Evolutionary conservation across 2,329 filamentous ascomycete genomes (phyloP).

Genomic region (Colletotrichum australisinense): DNA sequence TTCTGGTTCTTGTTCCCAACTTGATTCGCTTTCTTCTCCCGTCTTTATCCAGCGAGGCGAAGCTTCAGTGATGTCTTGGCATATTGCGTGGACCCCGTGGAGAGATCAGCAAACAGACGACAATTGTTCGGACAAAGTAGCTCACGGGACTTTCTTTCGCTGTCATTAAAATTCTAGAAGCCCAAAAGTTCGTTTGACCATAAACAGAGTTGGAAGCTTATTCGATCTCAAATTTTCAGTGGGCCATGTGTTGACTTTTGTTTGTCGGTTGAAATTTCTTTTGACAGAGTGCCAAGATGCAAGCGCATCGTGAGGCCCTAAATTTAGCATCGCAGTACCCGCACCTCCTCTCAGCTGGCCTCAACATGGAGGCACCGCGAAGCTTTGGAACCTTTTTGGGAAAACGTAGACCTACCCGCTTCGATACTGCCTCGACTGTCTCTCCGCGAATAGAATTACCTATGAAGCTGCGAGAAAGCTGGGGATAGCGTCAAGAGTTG

Average conservation of each 20-base stretch:
- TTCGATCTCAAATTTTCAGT: neutral
- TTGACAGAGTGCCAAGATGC: constrained; percentile 4
- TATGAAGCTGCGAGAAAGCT: neutral
- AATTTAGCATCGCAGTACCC: constrained; percentile 25
- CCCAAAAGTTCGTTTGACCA: neutral
- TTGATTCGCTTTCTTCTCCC: neutral
- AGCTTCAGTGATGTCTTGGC: constrained; percentile 12
- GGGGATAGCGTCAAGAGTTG: neutral
- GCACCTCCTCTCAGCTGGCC: constrained; percentile 7
- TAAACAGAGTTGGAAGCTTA: neutral
- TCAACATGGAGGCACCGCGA: neutral
- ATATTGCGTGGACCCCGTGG: neutral
- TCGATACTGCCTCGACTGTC: neutral
- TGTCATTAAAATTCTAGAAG: neutral
- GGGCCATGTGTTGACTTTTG: neutral
- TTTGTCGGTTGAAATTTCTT: neutral
- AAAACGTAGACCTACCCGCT: neutral
- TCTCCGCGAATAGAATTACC: too few species aligned
- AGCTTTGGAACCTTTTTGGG: neutral
- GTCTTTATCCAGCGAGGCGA: constrained; percentile 1
- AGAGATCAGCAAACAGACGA: constrained; percentile 12
- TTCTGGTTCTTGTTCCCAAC: neutral
- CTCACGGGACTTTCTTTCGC: neutral
- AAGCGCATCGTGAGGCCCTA: constrained; percentile 13
- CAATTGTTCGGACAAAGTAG: neutral